Evolutionary conservation across 257 asterid genomes (phyloP).

Genomic region (Eustoma russellianum): DNA sequence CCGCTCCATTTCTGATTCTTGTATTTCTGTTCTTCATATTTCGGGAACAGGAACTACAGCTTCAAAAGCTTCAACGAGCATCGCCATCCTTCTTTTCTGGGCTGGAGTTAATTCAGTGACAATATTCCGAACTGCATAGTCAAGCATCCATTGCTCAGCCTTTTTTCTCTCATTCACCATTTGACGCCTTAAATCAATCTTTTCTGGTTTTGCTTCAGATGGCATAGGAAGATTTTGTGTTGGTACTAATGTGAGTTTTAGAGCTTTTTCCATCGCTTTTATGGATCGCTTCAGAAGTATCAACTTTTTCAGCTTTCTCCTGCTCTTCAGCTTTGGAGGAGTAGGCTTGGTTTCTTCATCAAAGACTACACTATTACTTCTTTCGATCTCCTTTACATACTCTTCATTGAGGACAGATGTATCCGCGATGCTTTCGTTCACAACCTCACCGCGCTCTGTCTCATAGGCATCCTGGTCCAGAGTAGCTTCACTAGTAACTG

Average conservation of each 20-base stretch:
- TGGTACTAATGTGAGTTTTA: conserved; percentile 22
- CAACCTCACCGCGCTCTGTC: conserved; percentile 13
- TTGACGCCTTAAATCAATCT: conserved; percentile 52
- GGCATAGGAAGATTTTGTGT: conserved; percentile 14
- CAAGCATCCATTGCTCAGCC: conserved; percentile 97
- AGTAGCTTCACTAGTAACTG: conserved; percentile 35
- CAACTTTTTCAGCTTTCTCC: conserved; percentile 74
- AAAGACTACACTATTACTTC: not conserved
- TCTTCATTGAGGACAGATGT: conserved; percentile 10
- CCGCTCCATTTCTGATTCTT: not conserved
- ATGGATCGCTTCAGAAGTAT: conserved; percentile 68
- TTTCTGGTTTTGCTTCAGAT: conserved; percentile 30
- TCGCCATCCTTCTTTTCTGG: conserved; percentile 64
- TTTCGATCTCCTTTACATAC: conserved; percentile 3
- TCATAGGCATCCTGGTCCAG: conserved; percentile 30
- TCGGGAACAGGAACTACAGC: conserved; percentile 93
- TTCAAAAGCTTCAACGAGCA: conserved; percentile 98
- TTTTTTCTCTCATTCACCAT: conserved; percentile 67
- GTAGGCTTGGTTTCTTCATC: conserved; percentile 17
- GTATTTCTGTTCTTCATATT: conserved; percentile 12
- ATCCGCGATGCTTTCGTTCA: conserved; percentile 2
- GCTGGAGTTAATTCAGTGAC: conserved; percentile 67
- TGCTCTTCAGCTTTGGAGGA: conserved; percentile 41
- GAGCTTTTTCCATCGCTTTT: conserved; percentile 61
- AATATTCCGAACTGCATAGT: conserved; percentile 75